Percentiles rank a stretch among this genome's conserved stretches.
Conservation (phyloP, 2,329 filamentous ascomycete genomes). For the Colletotrichum horii region DNA sequence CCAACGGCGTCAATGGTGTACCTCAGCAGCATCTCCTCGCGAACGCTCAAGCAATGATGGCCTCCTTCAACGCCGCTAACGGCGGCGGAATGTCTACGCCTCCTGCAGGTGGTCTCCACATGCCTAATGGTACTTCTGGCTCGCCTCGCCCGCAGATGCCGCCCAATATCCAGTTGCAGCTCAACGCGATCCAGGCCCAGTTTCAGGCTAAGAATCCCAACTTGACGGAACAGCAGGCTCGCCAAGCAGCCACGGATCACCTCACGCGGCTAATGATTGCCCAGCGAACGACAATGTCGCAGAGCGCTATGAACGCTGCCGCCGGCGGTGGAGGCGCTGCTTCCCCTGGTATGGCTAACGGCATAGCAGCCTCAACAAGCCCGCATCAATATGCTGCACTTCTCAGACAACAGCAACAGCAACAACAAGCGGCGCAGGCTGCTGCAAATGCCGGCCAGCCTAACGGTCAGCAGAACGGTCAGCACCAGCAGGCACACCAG, state of each 20-base stretch:
- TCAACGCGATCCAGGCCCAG: constrained; percentile 56
- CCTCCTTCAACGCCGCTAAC: constrained; percentile 51
- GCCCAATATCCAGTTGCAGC: constrained; percentile 51
- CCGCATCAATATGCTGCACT: constrained; percentile 66
- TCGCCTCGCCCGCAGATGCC: constrained; percentile 54
- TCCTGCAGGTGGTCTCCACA: constrained; percentile 49
- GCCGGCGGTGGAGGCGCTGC: constrained; percentile 45
- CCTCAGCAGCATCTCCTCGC: constrained; percentile 59
- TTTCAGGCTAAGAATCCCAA: constrained; percentile 58
- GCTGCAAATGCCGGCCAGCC: constrained; percentile 26
- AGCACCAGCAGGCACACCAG: constrained; percentile 15
- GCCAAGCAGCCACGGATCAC: constrained; percentile 57
- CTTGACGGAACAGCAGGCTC: constrained; percentile 52
- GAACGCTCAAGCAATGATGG: constrained; percentile 59
- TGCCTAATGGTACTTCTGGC: constrained; percentile 49
- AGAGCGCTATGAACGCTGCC: constrained; percentile 61
- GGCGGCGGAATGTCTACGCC: constrained; percentile 49
- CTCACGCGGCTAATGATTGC: constrained; percentile 52
- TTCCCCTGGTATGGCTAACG: constrained; percentile 50
- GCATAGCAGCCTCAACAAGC: constrained; percentile 52
- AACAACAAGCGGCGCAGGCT: constrained; percentile 39
- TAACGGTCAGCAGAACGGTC: constrained; percentile 24
- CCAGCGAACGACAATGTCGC: constrained; percentile 45
- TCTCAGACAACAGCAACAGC: constrained; percentile 62
- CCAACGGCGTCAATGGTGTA: constrained; percentile 50